These are phyloP conservation scores for Durusdinium trenchii DNA, from an alignment of 73 alveolate species.

Conservation along the genomic window DNA sequence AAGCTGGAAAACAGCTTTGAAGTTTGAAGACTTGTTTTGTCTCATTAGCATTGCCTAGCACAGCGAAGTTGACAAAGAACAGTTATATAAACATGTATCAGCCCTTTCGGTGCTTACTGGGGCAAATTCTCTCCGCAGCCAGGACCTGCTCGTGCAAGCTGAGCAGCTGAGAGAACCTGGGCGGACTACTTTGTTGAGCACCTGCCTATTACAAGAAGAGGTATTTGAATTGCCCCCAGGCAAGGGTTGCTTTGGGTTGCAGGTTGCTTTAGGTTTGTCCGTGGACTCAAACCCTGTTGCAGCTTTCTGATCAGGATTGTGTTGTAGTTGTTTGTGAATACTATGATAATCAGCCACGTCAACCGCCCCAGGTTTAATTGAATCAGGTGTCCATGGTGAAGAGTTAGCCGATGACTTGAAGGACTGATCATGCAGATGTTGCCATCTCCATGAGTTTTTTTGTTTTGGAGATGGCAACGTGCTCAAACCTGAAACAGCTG, in stretches of 20 bases:
- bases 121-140: neutral
- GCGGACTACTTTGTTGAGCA: constrained; percentile 55
- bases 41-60: neutral
- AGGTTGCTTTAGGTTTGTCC: too few species aligned
- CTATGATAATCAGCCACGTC: too few species aligned
- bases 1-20: neutral
- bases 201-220: constrained; percentile 48
- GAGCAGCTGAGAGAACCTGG: constrained; percentile 61
- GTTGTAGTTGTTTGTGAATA: too few species aligned
- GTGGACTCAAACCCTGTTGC: too few species aligned
- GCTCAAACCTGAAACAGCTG: too few species aligned
- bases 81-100: neutral
- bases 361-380: neutral
- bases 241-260: too few species aligned
- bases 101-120: neutral
- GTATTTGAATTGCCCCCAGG: constrained; percentile 58
- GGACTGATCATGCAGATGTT: too few species aligned
- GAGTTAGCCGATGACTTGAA: constrained; percentile 6
- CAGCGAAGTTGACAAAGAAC: neutral
- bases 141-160: constrained; percentile 58
- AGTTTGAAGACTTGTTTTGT: too few species aligned
- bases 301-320: too few species aligned
- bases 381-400: constrained; percentile 17
- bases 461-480: neutral
- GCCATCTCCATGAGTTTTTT: neutral